Evolutionary conservation across 148 eudicot species (phyloP), one percentile per base, ranked within the genome.

Genomic region (Cornus kousa): DNA sequence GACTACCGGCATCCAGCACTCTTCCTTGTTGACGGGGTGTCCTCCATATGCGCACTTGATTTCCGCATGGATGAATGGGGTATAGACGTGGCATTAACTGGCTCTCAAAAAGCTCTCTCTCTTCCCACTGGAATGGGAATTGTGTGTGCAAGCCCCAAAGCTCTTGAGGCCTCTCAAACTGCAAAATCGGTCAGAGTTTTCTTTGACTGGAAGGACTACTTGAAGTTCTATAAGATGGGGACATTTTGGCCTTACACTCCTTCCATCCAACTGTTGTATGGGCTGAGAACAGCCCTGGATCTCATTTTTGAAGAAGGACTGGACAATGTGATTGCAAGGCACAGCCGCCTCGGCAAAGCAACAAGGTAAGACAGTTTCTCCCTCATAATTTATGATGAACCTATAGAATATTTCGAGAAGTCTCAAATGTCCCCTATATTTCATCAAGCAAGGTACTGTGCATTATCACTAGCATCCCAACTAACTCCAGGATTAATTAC

Each of bases 41-140:
- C 99, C 76, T 96, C 99, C 70, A 96, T 96, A 35, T 94, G 99
- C 80, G 99, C 99, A 3, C 87, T 96, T 28, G 99, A 96, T 81
- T 96, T 96, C 81, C 93, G 98, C 31, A 94, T 94, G 99, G 99
- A 96, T 71, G 99, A 96, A 79, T 96, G 99, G 99, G 95, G 97
- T 19, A 82, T 96, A 17, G 99, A 96, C 84, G 99, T 96, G 77
- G 99, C 99, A 9, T 81, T 96, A 78, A 96, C 99, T 8, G 99
- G 99, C n/a, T 96, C 99, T 24, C 99, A 96, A 78, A 96, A 96
- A 82, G 99, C 99, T 35, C 95, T 96, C 37, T 96, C 99, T 62
- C 90, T 96, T 80, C 99, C 99, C 28, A 96, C 99, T 39, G 99
- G 99, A 11, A 71, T 96, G 79, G 99, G 99, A 35, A 87, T 96